Base-by-base conservation (phyloP, 768 basidiomycete genomes). In the Dacryopinax primogenitus region DNA sequence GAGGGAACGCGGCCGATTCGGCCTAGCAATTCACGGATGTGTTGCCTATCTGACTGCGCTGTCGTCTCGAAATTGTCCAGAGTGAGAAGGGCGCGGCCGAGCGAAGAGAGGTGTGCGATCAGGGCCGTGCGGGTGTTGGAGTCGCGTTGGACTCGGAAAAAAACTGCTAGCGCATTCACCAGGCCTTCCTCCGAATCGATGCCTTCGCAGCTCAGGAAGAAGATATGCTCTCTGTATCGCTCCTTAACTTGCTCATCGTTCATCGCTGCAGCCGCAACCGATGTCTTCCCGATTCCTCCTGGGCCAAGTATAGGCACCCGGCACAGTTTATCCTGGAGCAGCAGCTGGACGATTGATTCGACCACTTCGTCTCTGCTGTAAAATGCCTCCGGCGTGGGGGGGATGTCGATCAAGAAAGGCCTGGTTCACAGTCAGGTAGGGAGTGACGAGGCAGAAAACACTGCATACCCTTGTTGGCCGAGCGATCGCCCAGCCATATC, bases 51-150 rank as follows among this genome's bases (percentile, higher is more conserved):
- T 41, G 69, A 67, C 65, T 76, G 70, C 77, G 76, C 77, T 2
- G 75, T 72, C 7, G 77, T 76, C 70, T 79, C 78, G 63, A 79
- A 77, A 63, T 78, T 77, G 64, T 79, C 77, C 9, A 79, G 69
- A 30, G 78, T 64, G 30, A 79, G 34, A 23, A 78, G 47, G n/a
- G n/a, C n/a, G n/a, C n/a, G n/a, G n/a, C n/a, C n/a, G n/a, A n/a
- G n/a, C n/a, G n/a, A n/a, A n/a, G n/a, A n/a, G n/a, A n/a, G n/a
- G n/a, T n/a, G n/a, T n/a, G n/a, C n/a, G n/a, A n/a, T n/a, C n/a
- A n/a, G n/a, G n/a, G n/a, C n/a, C n/a, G n/a, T n/a, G n/a, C n/a
- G n/a, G n/a, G n/a, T n/a, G n/a, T n/a, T n/a, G n/a, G n/a, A n/a
- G n/a, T n/a, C n/a, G n/a, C n/a, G n/a, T n/a, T n/a, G n/a, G n/a